Conservation (phyloP, 495 filamentous ascomycete species). For the Penicillium flavigenum region DNA sequence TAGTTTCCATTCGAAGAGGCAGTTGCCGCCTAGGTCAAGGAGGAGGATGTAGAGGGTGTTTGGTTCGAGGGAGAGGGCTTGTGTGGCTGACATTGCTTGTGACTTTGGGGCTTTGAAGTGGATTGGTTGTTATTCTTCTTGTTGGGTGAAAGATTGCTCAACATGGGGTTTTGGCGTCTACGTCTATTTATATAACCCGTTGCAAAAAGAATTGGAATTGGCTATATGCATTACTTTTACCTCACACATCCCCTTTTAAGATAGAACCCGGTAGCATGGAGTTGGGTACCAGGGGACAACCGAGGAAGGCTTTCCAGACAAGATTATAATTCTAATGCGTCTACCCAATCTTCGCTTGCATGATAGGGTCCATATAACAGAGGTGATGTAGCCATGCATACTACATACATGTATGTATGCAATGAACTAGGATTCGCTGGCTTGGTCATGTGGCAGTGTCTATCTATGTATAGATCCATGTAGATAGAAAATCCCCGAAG, state of each 20-base stretch:
- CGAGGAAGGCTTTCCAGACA: neutral
- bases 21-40: constrained; percentile 21
- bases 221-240: neutral
- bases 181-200: too few species aligned
- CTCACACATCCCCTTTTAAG: neutral
- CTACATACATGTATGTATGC: neutral
- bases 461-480: too few species aligned
- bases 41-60: constrained; percentile 23
- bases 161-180: neutral
- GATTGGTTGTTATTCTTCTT: neutral
- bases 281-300: neutral
- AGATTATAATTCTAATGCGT: neutral
- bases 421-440: neutral
- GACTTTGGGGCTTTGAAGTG: neutral
- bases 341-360: neutral
- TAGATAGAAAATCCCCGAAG: too few species aligned
- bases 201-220: neutral
- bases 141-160: neutral
- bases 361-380: neutral
- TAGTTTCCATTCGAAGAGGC: constrained; percentile 27
- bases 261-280: neutral
- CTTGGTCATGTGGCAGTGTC: neutral
- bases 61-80: constrained; percentile 12
- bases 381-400: neutral
- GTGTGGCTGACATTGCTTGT: neutral